Evolutionary conservation across 2,329 filamentous ascomycete species (phyloP), one percentile per base, ranked within the genome.

Genomic region (Colletotrichum tanaceti): DNA sequence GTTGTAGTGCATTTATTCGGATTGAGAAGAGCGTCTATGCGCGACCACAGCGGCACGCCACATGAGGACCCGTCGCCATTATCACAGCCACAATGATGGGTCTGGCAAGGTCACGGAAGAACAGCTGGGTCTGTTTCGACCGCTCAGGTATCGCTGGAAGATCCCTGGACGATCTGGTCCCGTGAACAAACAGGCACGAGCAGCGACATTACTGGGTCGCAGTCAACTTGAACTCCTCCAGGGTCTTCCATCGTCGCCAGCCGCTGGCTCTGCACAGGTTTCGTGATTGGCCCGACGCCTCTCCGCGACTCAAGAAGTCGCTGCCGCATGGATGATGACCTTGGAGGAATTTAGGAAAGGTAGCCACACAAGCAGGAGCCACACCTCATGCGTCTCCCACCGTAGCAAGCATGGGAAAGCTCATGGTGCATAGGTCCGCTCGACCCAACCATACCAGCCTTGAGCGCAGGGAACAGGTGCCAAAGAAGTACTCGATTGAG

Each of bases 351-450:
- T 38, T n/a, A n/a, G n/a, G n/a, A n/a, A n/a, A n/a, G n/a, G 55
- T 61, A 69, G 66, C 63, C 65, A 66, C 58, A 63, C 63, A 52
- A 63, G 14, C 64, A 57, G 52, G 58, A 58, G 65, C 65, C 62
- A 69, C 49, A 61, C 66, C 55, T 65, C 47, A 68, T 65, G 62
- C 66, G 43, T 61, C 22, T 53, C 43, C 35, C 22, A 24, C 13
- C 22, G 54, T 38, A 38, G n/a, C 24, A 38, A 28, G 47, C 22
- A 39, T 38, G 44, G n/a, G 41, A 38, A 28, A 59, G 32, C 32
- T 20, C 24, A 24, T 47, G 24, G 61, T 65, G 60, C 28, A 55
- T 35, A 24, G 44, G 38, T 58, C 53, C 46, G 54, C 61, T 55
- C 20, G n/a, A 38, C 18, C 65, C 61, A 65, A 68, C 55, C 61